Percentiles rank a stretch among this genome's conserved stretches.
Conservation (phyloP, 495 filamentous ascomycete genomes). For the Neurospora sp. region DNA sequence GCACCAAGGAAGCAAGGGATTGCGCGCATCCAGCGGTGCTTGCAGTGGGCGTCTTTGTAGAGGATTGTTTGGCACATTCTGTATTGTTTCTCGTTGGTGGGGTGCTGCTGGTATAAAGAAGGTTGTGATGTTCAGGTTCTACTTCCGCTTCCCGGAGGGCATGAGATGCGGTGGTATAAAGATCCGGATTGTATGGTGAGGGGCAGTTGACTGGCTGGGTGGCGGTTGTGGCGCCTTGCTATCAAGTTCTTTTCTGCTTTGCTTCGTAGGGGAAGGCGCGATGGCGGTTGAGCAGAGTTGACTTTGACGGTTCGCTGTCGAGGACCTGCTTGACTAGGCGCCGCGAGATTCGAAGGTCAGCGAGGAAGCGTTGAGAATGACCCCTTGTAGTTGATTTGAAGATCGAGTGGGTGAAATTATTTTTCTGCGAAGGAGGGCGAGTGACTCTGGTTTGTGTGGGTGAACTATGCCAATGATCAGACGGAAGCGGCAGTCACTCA, state of each 20-base stretch:
- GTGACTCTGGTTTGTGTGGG: neutral
- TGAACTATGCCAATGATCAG: neutral
- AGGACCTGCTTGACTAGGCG: neutral
- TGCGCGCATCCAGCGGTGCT: conserved; percentile 30
- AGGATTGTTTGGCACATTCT: conserved; percentile 22
- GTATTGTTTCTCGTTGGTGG: neutral
- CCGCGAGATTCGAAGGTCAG: neutral
- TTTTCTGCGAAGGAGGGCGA: neutral
- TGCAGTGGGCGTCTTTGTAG: conserved; percentile 27
- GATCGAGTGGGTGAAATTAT: neutral
- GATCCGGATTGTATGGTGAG: neutral
- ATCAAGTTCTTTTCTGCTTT: neutral
- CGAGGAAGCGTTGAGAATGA: neutral
- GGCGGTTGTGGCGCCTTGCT: neutral
- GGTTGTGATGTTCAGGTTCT: neutral
- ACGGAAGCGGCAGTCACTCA: neutral
- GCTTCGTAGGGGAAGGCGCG: neutral
- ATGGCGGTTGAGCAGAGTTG: neutral
- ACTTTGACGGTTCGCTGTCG: neutral
- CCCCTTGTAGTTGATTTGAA: neutral
- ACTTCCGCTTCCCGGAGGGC: neutral
- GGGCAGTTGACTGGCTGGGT: neutral
- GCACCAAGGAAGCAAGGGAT: conserved; percentile 25
- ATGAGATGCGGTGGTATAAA: neutral
- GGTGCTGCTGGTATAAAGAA: neutral